Evolutionary conservation across 1,284 basidiomycete genomes (phyloP), one percentile per base, ranked within the genome.

Genomic region (Ganoderma leucocontextum): DNA sequence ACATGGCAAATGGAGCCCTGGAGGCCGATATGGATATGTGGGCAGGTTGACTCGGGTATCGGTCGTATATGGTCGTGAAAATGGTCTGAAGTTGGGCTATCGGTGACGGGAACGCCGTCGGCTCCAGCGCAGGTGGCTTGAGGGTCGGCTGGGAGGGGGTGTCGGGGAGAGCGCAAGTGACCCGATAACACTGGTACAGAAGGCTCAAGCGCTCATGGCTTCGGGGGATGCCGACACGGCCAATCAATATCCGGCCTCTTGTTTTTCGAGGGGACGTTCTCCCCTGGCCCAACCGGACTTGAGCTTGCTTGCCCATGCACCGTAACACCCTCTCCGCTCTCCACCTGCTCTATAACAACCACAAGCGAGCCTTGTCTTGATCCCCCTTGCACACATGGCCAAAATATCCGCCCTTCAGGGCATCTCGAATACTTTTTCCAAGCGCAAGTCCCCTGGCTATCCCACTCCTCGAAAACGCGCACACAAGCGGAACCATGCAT

Each of bases 401-500:
- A 75, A 73, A 62, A 72, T 75, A 13, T 53, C 70, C 2, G 70
- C 68, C 19, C 69, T 76, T 19, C 71, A 73, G 57, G 75, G 73
- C 65, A 73, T 76, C 47, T 70, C 74, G 15, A 69, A 67, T 61
- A 67, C 60, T 60, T 38, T 44, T 60, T 52, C 64, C 57, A 19
- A 53, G 57, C 70, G 69, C 25, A 66, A 63, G 29, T 58, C 64
- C 60, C 58, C 66, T 39, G 55, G 57, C 36, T 65, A 63, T 53
- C 35, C 65, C 33, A 61, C 63, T 10, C 72, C 66, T 4, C 67
- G 62, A 19, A 74, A 70, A 47, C 69, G 63, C 39, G 2, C 61
- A 2, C 67, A 64, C n/a, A 79, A 75, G 65, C 72, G 75, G 29
- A 70, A 72, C 35, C 69, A 73, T 58, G 69, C 71, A 10, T 80